A percentile compares a stretch with the other conserved stretches of the same genome.
Evolutionary conservation across 805 yeast species (phyloP).

Genomic region (Nakazawaea populi): DNA sequence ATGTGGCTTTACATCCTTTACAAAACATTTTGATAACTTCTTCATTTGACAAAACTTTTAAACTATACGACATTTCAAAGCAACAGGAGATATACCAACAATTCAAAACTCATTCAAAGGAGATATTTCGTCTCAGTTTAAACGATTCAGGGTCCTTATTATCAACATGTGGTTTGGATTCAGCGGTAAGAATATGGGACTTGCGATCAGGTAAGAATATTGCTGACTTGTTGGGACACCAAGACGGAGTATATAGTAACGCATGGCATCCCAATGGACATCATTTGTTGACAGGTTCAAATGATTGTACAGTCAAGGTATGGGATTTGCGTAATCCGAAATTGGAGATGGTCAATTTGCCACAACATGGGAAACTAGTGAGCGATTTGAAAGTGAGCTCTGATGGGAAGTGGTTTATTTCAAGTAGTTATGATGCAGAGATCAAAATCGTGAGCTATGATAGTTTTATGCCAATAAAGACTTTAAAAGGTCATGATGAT

Average conservation of each 20-base stretch:
- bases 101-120: slow-evolving; percentile 76
- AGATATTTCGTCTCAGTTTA: slow-evolving; percentile 52
- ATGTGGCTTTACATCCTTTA: slow-evolving; percentile 60
- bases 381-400: slow-evolving; percentile 55
- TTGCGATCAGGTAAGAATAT: slow-evolving; percentile 68
- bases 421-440: slow-evolving; percentile 65
- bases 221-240: slow-evolving; percentile 58
- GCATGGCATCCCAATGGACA: slow-evolving; percentile 77
- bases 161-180: slow-evolving; percentile 77
- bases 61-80: slow-evolving; percentile 69
- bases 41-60: slow-evolving; percentile 84
- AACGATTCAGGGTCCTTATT: slow-evolving; percentile 76
- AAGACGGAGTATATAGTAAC: slow-evolving; percentile 59
- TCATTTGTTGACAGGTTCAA: slow-evolving; percentile 77
- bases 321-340: slow-evolving; percentile 71
- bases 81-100: slow-evolving; percentile 53
- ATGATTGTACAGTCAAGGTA: slow-evolving; percentile 70
- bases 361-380: slow-evolving; percentile 71
- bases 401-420: slow-evolving; percentile 27
- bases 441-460: slow-evolving; percentile 63
- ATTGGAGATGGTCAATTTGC: slow-evolving; percentile 38
- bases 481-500: slow-evolving; percentile 55
- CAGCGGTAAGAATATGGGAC: slow-evolving; percentile 76
- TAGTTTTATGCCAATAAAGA: slow-evolving; percentile 55
- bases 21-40: slow-evolving; percentile 50